Percentiles rank a stretch among this genome's conserved stretches.
Conservation (phyloP, 805 yeast genomes). For the Suhomyces prunicola region DNA sequence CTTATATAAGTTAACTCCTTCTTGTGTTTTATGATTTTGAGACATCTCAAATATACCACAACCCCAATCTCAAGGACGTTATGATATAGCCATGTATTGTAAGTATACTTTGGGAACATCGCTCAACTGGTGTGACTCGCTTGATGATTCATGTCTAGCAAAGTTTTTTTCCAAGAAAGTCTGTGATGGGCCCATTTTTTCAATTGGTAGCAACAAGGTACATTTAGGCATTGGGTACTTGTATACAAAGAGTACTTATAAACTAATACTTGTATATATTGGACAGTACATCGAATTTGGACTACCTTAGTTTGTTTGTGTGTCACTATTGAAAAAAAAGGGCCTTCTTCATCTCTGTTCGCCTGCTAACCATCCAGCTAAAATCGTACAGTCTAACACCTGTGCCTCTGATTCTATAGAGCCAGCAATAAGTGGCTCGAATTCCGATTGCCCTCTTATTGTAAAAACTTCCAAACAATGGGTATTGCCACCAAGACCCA, state of each 20-base stretch:
- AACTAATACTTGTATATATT: too few relatives aligned
- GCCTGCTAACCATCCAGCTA: constrained; percentile 1
- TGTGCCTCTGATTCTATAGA: not conserved
- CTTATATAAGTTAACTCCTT: not conserved
- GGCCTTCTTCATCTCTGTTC: not conserved
- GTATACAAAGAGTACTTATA: too few relatives aligned
- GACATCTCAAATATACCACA: not conserved
- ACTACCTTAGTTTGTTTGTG: too few relatives aligned
- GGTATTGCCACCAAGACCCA: constrained; percentile 84
- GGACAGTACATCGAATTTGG: too few relatives aligned
- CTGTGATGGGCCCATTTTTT: not conserved
- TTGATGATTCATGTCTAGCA: not conserved
- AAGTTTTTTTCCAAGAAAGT: not conserved
- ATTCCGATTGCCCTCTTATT: constrained; percentile 6
- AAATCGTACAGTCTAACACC: constrained; percentile 6
- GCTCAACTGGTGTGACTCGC: not conserved
- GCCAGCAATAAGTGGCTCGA: not conserved
- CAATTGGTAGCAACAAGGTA: not conserved
- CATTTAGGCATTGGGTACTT: not conserved
- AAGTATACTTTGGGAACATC: not conserved
- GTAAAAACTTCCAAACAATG: constrained; percentile 69
- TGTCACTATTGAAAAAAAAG: not conserved
- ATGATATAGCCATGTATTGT: constrained; percentile 12
- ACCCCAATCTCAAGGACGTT: not conserved
- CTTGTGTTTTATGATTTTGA: not conserved